Conservation (phyloP, 2,329 filamentous ascomycete genomes). For the Juglanconis oblonga region DNA sequence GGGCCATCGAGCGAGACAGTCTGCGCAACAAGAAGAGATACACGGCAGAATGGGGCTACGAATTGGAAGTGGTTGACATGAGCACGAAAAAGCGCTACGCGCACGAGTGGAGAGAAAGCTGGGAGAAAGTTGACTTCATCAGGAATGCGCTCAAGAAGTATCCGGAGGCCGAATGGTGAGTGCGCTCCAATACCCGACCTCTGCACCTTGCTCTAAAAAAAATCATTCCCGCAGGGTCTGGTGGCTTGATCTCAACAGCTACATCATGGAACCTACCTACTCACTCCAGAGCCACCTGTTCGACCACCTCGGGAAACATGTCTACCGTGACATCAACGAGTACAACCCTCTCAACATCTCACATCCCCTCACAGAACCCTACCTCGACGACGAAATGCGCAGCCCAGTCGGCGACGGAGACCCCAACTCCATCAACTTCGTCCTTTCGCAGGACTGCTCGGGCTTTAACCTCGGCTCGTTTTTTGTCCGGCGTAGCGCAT, state of each 20-base stretch:
- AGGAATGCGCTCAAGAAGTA: conserved; percentile 88
- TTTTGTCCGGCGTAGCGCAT: conserved; percentile 79
- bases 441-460: conserved; percentile 89
- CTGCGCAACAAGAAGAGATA: conserved; percentile 94
- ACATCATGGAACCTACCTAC: conserved; percentile 93
- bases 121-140: conserved; percentile 97
- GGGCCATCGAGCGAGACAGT: conserved; percentile 96
- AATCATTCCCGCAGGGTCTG: conserved; percentile 70
- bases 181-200: conserved; percentile 12
- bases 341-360: conserved; percentile 94
- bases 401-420: conserved; percentile 77
- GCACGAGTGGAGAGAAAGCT: conserved; percentile 98
- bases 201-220: conserved; percentile 19
- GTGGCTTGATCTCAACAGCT: conserved; percentile 98
- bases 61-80: conserved; percentile 96
- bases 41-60: conserved; percentile 83
- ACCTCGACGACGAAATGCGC: conserved; percentile 71
- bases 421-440: conserved; percentile 75
- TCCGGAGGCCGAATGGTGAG: conserved; percentile 92
- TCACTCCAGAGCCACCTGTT: conserved; percentile 91
- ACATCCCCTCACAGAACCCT: conserved; percentile 72
- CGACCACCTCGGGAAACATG: conserved; percentile 67
- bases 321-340: conserved; percentile 92
- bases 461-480: conserved; percentile 98
- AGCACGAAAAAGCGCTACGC: conserved; percentile 98